Conservation (phyloP, 1,284 basidiomycete species). For the Cronartium ribicola region DNA sequence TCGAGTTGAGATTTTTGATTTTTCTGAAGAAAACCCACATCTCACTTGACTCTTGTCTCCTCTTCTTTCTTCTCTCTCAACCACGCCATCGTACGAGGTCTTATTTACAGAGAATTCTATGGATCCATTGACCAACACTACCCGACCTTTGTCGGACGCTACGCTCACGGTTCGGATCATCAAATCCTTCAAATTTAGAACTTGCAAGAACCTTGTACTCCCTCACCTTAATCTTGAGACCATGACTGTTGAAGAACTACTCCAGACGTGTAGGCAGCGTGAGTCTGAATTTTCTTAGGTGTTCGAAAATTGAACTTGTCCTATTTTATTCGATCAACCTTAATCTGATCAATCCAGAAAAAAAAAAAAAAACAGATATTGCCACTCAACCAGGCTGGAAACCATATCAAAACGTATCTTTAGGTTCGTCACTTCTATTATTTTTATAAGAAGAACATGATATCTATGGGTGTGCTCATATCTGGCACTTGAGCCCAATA, state of each 20-base stretch:
- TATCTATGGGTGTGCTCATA: not conserved
- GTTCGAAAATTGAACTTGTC: not conserved
- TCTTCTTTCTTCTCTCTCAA: too few species aligned
- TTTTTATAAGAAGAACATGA: not conserved
- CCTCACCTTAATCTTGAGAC: conserved; percentile 27
- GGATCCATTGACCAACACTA: conserved; percentile 26
- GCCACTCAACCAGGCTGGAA: conserved; percentile 30
- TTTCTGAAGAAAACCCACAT: too few species aligned
- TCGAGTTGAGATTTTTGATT: too few species aligned
- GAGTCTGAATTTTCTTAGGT: not conserved
- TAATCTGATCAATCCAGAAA: not conserved
- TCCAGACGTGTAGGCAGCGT: conserved; percentile 22
- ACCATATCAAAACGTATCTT: conserved; percentile 16
- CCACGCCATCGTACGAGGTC: too few species aligned
- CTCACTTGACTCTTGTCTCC: too few species aligned
- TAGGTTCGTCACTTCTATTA: not conserved
- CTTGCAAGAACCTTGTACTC: conserved; percentile 26
- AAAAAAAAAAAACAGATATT: conserved; percentile 11
- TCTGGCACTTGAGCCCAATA: too few species aligned
- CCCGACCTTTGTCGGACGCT: conserved; percentile 12
- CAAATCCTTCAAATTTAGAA: conserved; percentile 38
- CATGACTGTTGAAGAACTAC: not conserved
- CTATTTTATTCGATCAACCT: not conserved
- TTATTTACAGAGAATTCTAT: too few species aligned
- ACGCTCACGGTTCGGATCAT: conserved; percentile 30